A percentile compares a stretch with the other conserved stretches of the same genome.
Evolutionary conservation across 1,284 basidiomycete species (phyloP).

Genomic region (Naganishia cerealis): DNA sequence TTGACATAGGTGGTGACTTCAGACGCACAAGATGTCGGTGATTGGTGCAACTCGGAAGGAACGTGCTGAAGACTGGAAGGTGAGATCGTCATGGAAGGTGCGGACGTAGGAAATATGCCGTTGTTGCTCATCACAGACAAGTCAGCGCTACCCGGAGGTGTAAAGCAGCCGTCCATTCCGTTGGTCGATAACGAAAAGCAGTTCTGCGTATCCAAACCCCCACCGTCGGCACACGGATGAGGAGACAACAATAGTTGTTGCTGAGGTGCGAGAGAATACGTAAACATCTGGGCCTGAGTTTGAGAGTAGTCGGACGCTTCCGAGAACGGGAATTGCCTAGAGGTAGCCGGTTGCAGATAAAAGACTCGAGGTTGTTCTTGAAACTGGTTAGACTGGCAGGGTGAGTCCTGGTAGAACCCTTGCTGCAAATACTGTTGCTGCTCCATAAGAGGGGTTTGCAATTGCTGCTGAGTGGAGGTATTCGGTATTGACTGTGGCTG

Average conservation of each 20-base stretch:
- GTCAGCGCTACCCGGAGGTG: slow-evolving; percentile 2
- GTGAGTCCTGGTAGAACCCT: slow-evolving; percentile 18
- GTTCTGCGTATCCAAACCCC: neutral
- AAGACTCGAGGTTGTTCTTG: slow-evolving; percentile 17
- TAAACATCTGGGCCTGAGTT: slow-evolving; percentile 7
- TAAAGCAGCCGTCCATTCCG: slow-evolving; percentile 8
- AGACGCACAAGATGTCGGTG: slow-evolving; percentile 9
- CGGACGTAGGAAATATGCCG: neutral
- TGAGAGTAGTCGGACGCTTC: neutral
- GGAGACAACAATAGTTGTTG: neutral
- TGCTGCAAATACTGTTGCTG: slow-evolving; percentile 5
- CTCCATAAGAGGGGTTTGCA: neutral
- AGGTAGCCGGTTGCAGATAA: slow-evolving; percentile 5
- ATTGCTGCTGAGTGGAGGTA: neutral
- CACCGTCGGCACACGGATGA: neutral
- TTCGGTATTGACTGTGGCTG: neutral
- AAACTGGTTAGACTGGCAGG: neutral
- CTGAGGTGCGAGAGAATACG: neutral
- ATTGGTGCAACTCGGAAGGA: neutral
- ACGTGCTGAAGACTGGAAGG: slow-evolving; percentile 17
- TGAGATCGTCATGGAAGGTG: slow-evolving; percentile 21
- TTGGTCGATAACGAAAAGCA: neutral
- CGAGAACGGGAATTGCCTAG: slow-evolving; percentile 12
- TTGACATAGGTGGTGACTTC: neutral
- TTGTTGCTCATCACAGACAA: slow-evolving; percentile 11